Conservation (phyloP, 768 basidiomycete species). For the Hydnomerulius pinastri region DNA sequence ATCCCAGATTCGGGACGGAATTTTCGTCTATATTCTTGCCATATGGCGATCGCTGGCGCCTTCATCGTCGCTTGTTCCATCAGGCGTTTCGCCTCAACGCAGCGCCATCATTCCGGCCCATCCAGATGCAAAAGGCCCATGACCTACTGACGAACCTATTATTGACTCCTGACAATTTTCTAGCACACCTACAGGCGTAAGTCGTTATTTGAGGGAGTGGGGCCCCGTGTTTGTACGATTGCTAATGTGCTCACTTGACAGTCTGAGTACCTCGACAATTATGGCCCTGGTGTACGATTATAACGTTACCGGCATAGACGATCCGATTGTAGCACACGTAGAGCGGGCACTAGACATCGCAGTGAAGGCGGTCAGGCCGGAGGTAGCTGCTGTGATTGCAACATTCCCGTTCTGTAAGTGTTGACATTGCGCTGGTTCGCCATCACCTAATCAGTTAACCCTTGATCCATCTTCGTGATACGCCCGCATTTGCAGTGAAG, state of each 20-base stretch:
- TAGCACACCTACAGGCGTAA: slow-evolving; percentile 25
- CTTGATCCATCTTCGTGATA: no score
- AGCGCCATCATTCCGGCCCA: slow-evolving; percentile 28
- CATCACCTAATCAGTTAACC: no score
- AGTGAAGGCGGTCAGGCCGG: slow-evolving; percentile 16
- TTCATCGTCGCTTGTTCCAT: slow-evolving; percentile 36
- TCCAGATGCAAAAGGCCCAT: slow-evolving; percentile 35
- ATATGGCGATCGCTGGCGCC: slow-evolving; percentile 30
- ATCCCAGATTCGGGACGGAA: slow-evolving; percentile 21
- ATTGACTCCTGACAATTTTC: slow-evolving; percentile 20
- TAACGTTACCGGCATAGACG: slow-evolving; percentile 11
- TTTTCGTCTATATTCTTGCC: slow-evolving; percentile 28
- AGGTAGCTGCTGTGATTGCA: slow-evolving; percentile 15
- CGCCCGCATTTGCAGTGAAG: slow-evolving; percentile 8
- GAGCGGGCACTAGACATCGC: slow-evolving; percentile 9
- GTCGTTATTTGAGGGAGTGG: background rate
- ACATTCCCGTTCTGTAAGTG: slow-evolving; percentile 21
- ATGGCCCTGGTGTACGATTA: slow-evolving; percentile 30
- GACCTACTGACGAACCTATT: slow-evolving; percentile 30
- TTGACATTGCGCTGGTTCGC: no score
- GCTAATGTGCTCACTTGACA: slow-evolving; percentile 1
- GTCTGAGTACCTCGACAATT: slow-evolving; percentile 20
- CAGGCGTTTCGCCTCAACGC: slow-evolving; percentile 36
- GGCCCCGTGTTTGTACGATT: background rate
- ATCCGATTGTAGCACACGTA: slow-evolving; percentile 21